Base-by-base conservation (phyloP, 495 filamentous ascomycete species). In the Emericellopsis terricola region DNA sequence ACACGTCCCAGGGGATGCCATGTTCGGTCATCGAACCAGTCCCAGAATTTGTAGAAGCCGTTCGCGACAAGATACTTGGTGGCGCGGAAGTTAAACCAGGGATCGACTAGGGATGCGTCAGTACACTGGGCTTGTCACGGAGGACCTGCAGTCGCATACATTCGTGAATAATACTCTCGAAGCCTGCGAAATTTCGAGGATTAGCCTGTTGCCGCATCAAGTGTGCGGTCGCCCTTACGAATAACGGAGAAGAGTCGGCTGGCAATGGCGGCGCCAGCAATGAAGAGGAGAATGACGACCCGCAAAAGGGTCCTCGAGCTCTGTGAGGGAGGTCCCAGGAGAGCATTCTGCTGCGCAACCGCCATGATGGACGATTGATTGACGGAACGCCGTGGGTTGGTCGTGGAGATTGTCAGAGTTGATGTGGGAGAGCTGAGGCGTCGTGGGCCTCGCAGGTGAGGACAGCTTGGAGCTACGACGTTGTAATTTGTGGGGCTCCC, bases 11-110 rank as follows among this genome's bases (percentile, higher is more conserved):
- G 78, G 40, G 91, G 91, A 60, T 99, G 89, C 91, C 91, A 99
- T 71, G 91, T 97, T 64, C 89, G 77, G 66, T 99, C 91, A 62
- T 99, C 91, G 51, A 99, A 99, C 91, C 91, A 99, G 59, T 99
- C 87, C 91, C 91, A 99, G 52, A 99, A 99, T 53, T 78, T 82
- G 55, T 94, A 91, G 60, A 99, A 96, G 38, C 91, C 91, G 69
- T 99, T 68, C 47, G 89, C 69, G 36, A 96, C 78, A 31, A 99
- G 70, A 46, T 99, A 94, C 60, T 94, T 94, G 31, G 91, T 96
- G 41, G 91, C 91, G 48, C 91, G 69, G 59, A 99, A 99, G 59
- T 99, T 99, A 60, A 99, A 99, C 91, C 91, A 99, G n/a, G 91
- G 91, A 58, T 99, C 89, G 60, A 96, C 89, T 96, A 44, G 23